Base-by-base conservation (phyloP, 768 basidiomycete genomes). In the Lentinula raphanica region DNA sequence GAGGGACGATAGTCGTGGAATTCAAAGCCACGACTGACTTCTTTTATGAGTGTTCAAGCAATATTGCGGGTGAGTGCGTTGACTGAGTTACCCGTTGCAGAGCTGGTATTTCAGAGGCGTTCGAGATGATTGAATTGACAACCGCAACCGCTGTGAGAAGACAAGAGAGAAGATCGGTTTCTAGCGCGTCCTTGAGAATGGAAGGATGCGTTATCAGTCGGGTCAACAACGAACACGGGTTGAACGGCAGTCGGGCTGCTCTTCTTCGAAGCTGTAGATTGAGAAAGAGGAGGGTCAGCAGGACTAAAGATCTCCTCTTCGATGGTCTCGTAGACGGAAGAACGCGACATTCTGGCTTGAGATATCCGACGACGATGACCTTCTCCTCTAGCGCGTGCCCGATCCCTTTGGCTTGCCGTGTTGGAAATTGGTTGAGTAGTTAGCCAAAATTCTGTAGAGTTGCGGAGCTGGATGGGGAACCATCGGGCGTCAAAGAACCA, bases 261-360 rank as follows among this genome's bases (percentile, higher is more conserved):
- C 27, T 73, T 72, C 49, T 71, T 74, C 36, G 69, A 66, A n/a
- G 63, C 67, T 1, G 67, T 64, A 0, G 75, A 74, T 19, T 63
- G 64, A 8, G 59, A 65, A 27, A 66, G 51, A 1, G 64, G 49
- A 3, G 73, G 70, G 8, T 62, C 40, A 2, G 69, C 54, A 0
- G 73, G 67, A 12, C 72, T 76, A 3, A 76, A 73, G 11, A 74
- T 67, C 61, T 92, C 91, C 63, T 92, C 90, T 56, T 90, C 79
- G 49, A 92, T 92, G 0, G 87, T 91, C 67, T 91, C 90, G 62
- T 90, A 92, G 0, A 89, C 79, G 0, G 90, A 91, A 0, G 82
- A 73, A 3, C 86, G 78, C 12, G 86, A 86, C 8, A 80, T 77
- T 19, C 82, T 80, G 28, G 82, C 79, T 49, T 84, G 79, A 1